phyloP scores from a whole-genome alignment of 805 yeast genomes.

The Starmerella potacharoeniae region DNA sequence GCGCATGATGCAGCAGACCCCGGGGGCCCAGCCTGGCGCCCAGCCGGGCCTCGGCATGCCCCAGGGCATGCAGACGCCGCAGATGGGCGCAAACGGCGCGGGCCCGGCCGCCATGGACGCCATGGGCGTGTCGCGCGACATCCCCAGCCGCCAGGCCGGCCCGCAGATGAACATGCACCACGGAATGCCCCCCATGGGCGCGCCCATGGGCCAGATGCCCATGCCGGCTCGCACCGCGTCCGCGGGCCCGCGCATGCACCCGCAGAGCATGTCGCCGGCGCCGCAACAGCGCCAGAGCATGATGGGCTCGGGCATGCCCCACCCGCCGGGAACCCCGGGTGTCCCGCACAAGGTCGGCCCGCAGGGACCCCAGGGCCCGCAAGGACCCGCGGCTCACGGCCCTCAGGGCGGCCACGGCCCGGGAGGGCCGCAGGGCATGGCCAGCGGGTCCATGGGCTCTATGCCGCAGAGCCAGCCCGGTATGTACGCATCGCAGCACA shows the following conservation, averaged over 20 bases:
- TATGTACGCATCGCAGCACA: background rate
- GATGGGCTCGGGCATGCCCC: slow-evolving; percentile 3
- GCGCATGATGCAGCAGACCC: background rate
- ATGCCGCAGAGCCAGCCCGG: background rate
- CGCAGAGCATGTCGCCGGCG: background rate
- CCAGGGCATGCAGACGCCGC: slow-evolving; percentile 8
- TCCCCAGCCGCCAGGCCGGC: background rate
- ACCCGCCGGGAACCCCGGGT: background rate
- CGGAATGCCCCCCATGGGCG: background rate
- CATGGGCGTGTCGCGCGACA: background rate
- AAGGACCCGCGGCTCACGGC: background rate
- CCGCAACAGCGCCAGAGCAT: background rate
- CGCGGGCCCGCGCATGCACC: background rate
- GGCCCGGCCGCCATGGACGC: background rate
- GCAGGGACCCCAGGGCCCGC: slow-evolving; percentile 3
- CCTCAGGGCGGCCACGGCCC: background rate
- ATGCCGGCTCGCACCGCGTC: background rate
- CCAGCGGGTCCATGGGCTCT: background rate
- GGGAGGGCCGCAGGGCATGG: background rate
- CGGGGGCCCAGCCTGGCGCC: background rate
- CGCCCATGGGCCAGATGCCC: background rate
- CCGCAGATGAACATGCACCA: background rate
- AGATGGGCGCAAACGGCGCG: background rate
- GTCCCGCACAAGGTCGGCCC: background rate
- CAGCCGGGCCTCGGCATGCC: background rate